Evolutionary conservation across 2,329 filamentous ascomycete genomes (phyloP), one percentile per base, ranked within the genome.

Genomic region (Cladosporium velox): DNA sequence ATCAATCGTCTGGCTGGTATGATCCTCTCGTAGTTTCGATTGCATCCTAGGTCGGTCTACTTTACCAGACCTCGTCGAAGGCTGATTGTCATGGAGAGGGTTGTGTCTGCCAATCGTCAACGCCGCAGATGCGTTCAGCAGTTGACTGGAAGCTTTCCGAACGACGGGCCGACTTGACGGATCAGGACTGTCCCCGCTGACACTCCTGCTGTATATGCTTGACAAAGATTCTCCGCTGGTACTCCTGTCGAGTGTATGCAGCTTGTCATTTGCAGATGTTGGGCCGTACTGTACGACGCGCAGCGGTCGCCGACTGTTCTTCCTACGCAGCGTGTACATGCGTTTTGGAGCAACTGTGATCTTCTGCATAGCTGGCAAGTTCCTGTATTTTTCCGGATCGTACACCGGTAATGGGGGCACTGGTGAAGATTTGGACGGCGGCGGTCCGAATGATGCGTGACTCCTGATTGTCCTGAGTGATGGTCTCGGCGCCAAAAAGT

Each of bases 191-290:
- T 72, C 70, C 12, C 73, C 73, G 35, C 70, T 72, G 11, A 71
- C 70, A 63, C 69, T 71, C 32, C 72, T 70, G 52, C 74, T 75
- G 67, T 75, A 75, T 10, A 74, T 62, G 51, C 74, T 75, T 4
- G 73, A 73, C 3, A 72, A 34, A 14, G 73, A 75, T 15, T 70
- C 67, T 15, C 61, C 65, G 59, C 69, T 70, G 11, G 30, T 41
- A 11, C 66, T 70, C 24, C 65, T 65, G 1, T 41, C 26, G 24
- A 41, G 57, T 1, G 21, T 18, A 21, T 38, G 61, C 44, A 0
- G 61, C 61, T n/a, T 70, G 57, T 35, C 70, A 66, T 2, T 57
- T 30, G 34, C 18, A 24, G 55, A 4, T 12, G 21, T 58, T 10
- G 21, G 3, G 6, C 11, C n/a, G 49, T 8, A 57, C 67, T 51